A percentile compares a stretch with the other conserved stretches of the same genome.
Conservation (phyloP, 345 rosid genomes). For the Adansonia digitata region DNA sequence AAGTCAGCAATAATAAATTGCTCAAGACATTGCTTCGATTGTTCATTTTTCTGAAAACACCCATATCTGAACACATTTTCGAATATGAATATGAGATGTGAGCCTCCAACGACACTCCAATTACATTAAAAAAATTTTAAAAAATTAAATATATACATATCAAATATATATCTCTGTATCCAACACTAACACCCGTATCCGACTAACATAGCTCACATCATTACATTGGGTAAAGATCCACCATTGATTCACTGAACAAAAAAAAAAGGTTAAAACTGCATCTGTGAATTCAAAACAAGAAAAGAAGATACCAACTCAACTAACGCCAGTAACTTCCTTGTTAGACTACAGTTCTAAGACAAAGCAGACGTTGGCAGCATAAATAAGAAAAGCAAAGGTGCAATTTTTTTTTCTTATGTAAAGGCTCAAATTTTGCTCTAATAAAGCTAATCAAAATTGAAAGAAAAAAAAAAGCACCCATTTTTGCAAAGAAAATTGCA, state of each 20-base stretch:
- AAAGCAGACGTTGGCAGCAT: background rate
- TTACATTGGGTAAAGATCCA: no score
- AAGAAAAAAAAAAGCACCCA: no score
- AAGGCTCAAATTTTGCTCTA: conserved; percentile 1
- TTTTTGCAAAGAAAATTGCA: background rate
- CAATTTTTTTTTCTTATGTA: background rate
- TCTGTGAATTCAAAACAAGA: background rate
- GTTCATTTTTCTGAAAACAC: no score
- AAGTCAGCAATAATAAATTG: background rate
- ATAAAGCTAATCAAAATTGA: background rate
- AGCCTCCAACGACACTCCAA: no score
- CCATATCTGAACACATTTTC: no score
- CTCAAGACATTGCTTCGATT: no score
- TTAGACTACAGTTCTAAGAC: background rate
- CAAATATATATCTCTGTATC: no score
- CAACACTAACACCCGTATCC: no score
- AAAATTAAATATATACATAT: no score
- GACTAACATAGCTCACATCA: no score
- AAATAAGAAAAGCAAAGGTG: background rate
- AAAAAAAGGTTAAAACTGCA: background rate
- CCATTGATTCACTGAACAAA: background rate
- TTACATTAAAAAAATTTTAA: no score
- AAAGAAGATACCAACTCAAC: background rate
- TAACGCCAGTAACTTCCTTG: background rate
- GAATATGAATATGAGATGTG: no score